Base-by-base conservation (phyloP, 352 stramenopile genomes). In the Globisporangium nagaii region DNA sequence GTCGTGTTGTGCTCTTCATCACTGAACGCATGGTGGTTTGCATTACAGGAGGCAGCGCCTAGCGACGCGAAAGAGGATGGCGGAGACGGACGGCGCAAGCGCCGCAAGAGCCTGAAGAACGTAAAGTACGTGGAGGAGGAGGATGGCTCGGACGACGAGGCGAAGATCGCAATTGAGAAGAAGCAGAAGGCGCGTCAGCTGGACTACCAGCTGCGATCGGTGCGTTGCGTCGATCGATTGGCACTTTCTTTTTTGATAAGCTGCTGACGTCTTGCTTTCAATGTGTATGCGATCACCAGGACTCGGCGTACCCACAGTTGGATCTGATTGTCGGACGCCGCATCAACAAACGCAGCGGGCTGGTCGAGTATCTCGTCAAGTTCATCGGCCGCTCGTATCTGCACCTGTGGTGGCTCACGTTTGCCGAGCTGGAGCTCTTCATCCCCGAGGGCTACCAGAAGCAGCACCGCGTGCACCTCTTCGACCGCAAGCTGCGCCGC, bases 331-430 rank as follows among this genome's bases (percentile, higher is more conserved):
- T 93, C 3, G 86, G 86, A 30, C 82, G 86, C 25, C 83, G 86
- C 2, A 80, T 92, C 37, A 92, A 93, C 60, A 70, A 79, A 43
- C 73, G 73, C 7, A 90, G 64, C 2, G 82, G 84, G 12, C 58
- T 74, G 20, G 66, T 84, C 24, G 85, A 96, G 60, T 96, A 95
- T 40, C 55, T 94, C 64, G 90, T 79, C 75, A 96, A 96, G 55
- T 95, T 95, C 46, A 65, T 88, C 12, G 80, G 82, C 10, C 79
- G 86, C 4, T 96, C 87, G 34, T 95, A 94, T 50, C 67, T 96
- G 60, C 87, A 96, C 48, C 55, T 94, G 42, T 92, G 83, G 49
- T 96, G 87, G 87, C 77, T 95, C 28, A 91, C 81, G 49, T 95
- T 94, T 55, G 73, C 85, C 30, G 87, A 95, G 48, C 28, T 96